These are phyloP conservation scores for Isatis lusitanica DNA, from an alignment of 441 rosid species.

Conservation along the genomic window DNA sequence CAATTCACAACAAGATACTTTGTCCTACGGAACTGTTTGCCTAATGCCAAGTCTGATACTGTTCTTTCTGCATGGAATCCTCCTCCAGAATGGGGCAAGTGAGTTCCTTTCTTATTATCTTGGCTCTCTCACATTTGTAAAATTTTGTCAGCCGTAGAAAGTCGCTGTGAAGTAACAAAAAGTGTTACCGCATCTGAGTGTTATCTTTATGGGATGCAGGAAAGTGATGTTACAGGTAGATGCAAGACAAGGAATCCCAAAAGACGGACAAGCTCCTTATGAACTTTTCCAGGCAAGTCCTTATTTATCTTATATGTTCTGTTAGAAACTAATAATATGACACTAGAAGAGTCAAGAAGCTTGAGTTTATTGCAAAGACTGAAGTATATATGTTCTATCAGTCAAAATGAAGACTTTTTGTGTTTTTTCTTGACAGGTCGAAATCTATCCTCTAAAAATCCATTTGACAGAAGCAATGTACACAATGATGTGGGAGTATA, in stretches of 20 bases:
- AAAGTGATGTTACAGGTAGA: constrained; percentile 90
- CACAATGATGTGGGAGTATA: constrained; percentile 95
- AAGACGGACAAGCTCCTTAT: constrained; percentile 82
- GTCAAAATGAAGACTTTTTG: not conserved
- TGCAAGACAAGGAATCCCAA: constrained; percentile 94
- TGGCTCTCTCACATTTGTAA: too few relatives aligned
- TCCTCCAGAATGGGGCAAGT: constrained; percentile 99
- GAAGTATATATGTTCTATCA: not conserved
- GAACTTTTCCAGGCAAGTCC: constrained; percentile 83
- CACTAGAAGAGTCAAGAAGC: not conserved
- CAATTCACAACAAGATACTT: constrained; percentile 79
- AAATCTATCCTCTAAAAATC: constrained; percentile 93
- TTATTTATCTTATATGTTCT: not conserved
- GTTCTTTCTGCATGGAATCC: constrained; percentile 97
- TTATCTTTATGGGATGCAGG: constrained; percentile 50
- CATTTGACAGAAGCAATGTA: constrained; percentile 95
- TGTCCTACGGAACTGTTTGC: constrained; percentile 83
- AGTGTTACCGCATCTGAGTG: not conserved
- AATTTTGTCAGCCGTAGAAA: too few relatives aligned
- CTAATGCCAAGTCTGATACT: constrained; percentile 84
- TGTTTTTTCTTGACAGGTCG: constrained; percentile 59
- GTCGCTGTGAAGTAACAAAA: not conserved
- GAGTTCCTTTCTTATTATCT: constrained; percentile 25
- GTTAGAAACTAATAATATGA: not conserved
- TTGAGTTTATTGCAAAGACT: not conserved